Base-by-base conservation (phyloP, 495 filamentous ascomycete genomes). In the Aspergillus wentii region DNA sequence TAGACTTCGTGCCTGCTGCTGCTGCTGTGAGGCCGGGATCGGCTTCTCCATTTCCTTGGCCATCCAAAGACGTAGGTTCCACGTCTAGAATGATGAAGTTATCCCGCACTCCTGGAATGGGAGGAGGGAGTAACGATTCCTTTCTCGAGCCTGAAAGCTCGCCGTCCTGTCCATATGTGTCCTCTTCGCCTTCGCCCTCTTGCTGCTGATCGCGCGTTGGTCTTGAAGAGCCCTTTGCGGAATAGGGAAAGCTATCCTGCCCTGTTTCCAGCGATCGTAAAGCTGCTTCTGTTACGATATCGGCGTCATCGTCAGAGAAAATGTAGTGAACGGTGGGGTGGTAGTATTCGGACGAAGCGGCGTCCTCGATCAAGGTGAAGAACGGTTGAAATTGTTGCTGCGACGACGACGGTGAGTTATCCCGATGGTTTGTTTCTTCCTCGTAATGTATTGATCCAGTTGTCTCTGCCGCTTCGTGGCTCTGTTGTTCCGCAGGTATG, bases 241-340 rank as follows among this genome's bases (percentile, higher is more conserved):
- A 33, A 17, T 39, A 29, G 0, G 50, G 37, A 8, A 42, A 19
- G 3, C 17, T 33, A 20, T 62, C 56, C 10, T 61, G 47, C 23
- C 67, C 59, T 13, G 49, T 29, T 21, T 66, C 59, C 5, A 75
- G 51, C 5, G 59, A 59, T 21, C 66, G 62, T 7, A 75, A 45
- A 5, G 68, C 66, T 9, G 72, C 73, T 36, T 69, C 67, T 5
- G 82, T 83, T 20, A 86, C 59, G 30, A 82, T 65, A 8, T 85
- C 82, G 4, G 56, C 59, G 52, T 76, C 72, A 61, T 94, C 88
- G 52, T 90, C 84, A 46, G 73, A 75, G 65, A 94, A 97, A 43
- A 95, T 76, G 65, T 97, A 97, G 70, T 91, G 88, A 2, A 95
- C 80, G 27, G 73, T 79, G 15, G 81, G 79, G 44, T 94, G 90